A percentile compares a stretch with the other conserved stretches of the same genome.
Evolutionary conservation across 2,329 filamentous ascomycete genomes (phyloP).

Genomic region (Penicillium crustosum): DNA sequence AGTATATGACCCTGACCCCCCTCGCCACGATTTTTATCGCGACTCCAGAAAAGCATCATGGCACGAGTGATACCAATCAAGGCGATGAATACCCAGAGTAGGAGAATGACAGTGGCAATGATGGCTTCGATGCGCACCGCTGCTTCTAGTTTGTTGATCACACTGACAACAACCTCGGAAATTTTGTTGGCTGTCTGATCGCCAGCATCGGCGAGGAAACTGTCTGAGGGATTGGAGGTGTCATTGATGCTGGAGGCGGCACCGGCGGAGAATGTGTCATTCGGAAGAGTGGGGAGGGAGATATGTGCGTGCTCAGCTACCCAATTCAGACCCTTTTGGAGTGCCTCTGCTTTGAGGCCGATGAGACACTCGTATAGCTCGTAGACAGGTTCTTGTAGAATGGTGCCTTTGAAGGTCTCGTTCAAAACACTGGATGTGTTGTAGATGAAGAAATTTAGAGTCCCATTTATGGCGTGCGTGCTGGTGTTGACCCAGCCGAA

Average conservation of each 20-base stretch:
- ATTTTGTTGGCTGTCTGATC: slow-evolving; percentile 77
- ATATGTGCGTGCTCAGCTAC: slow-evolving; percentile 83
- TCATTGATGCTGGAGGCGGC: slow-evolving; percentile 58
- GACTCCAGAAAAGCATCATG: slow-evolving; percentile 58
- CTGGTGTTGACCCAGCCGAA: slow-evolving; percentile 85
- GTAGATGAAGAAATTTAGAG: slow-evolving; percentile 77
- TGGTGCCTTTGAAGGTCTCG: slow-evolving; percentile 75
- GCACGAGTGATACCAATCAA: slow-evolving; percentile 71
- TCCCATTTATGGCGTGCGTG: slow-evolving; percentile 79
- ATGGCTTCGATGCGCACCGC: slow-evolving; percentile 74
- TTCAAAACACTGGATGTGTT: slow-evolving; percentile 74
- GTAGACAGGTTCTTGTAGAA: slow-evolving; percentile 74
- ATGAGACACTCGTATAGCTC: slow-evolving; percentile 86
- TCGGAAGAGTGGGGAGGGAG: slow-evolving; percentile 72
- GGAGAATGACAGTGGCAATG: slow-evolving; percentile 71
- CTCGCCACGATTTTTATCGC: slow-evolving; percentile 62
- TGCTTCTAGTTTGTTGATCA: slow-evolving; percentile 65
- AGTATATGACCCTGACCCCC: slow-evolving; percentile 48
- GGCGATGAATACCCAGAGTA: slow-evolving; percentile 75
- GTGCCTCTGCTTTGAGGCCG: slow-evolving; percentile 76
- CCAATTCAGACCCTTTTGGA: slow-evolving; percentile 92
- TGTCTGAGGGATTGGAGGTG: slow-evolving; percentile 55
- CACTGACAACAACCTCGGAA: slow-evolving; percentile 68
- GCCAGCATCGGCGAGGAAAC: slow-evolving; percentile 77
- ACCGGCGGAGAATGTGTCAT: slow-evolving; percentile 80